A percentile compares a stretch with the other conserved stretches of the same genome.
Evolutionary conservation across 176 grass and related monocot species (phyloP).

Genomic region (Zizania latifolia): DNA sequence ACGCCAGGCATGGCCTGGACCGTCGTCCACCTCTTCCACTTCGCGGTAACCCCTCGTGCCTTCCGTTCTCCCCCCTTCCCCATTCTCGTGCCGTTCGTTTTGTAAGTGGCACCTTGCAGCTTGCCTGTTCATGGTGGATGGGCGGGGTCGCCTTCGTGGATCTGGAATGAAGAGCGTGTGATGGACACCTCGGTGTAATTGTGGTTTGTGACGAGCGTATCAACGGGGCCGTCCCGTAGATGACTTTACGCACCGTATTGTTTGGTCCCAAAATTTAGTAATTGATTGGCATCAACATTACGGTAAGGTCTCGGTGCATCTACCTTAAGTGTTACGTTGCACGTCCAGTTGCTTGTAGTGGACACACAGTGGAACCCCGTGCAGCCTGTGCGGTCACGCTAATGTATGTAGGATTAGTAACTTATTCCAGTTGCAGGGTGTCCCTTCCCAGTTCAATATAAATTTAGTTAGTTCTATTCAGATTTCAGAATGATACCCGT

Average conservation of each 20-base stretch:
- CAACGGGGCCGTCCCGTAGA: background rate
- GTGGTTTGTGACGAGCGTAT: background rate
- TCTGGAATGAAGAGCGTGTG: constrained; percentile 9
- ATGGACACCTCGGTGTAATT: background rate
- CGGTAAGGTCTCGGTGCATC: background rate
- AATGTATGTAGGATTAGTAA: background rate
- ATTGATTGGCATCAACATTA: background rate
- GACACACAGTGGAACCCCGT: background rate
- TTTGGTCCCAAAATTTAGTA: background rate
- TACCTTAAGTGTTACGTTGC: background rate
- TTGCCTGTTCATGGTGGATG: background rate
- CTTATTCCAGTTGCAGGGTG: background rate
- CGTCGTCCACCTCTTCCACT: constrained; percentile 56
- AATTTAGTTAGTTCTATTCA: background rate
- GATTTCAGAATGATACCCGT: background rate
- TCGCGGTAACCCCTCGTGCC: constrained; percentile 25
- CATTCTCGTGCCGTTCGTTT: background rate
- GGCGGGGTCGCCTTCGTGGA: background rate
- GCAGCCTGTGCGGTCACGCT: background rate
- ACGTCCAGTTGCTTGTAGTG: background rate
- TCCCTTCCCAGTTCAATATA: background rate
- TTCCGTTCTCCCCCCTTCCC: background rate
- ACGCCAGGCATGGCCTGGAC: constrained; percentile 51
- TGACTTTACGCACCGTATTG: background rate
- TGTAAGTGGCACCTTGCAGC: background rate